Conservation (phyloP, 177 flowering plant species). For the Tripterygium wilfordii region DNA sequence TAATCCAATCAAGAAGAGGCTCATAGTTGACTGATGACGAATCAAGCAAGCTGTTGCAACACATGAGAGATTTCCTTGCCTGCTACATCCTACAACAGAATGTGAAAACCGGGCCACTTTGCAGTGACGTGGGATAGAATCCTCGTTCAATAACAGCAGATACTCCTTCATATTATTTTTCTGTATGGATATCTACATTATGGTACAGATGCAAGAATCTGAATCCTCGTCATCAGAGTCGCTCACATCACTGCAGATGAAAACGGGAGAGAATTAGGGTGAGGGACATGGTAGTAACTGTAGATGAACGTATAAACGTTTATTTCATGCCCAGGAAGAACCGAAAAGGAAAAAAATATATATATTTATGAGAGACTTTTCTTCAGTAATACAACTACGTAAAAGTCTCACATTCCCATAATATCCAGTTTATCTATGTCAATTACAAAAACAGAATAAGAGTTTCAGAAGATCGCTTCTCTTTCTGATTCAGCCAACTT, state of each 20-base stretch:
- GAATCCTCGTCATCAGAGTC: slow-evolving; percentile 83
- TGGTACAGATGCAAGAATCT: slow-evolving; percentile 77
- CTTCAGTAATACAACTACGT: no score
- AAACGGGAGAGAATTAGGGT: slow-evolving; percentile 2
- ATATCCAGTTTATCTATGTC: no score
- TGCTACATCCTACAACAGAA: slow-evolving; percentile 3
- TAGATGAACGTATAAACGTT: background rate
- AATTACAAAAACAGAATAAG: no score
- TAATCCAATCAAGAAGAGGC: slow-evolving; percentile 1
- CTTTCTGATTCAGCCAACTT: no score
- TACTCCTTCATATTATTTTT: slow-evolving; percentile 3
- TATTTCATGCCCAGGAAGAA: background rate
- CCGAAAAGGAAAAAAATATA: no score
- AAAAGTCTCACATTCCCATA: no score
- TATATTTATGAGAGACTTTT: no score
- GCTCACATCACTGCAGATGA: slow-evolving; percentile 57
- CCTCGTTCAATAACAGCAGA: background rate
- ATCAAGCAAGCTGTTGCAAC: background rate
- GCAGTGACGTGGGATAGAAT: slow-evolving; percentile 2
- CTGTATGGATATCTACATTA: slow-evolving; percentile 52
- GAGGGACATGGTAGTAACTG: background rate
- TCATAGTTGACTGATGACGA: background rate
- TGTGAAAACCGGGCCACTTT: slow-evolving; percentile 2
- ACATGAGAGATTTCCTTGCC: slow-evolving; percentile 6
- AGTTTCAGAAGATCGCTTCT: no score